Conservation (phyloP, 2,329 filamentous ascomycete species). For the Curvularia sp. region DNA sequence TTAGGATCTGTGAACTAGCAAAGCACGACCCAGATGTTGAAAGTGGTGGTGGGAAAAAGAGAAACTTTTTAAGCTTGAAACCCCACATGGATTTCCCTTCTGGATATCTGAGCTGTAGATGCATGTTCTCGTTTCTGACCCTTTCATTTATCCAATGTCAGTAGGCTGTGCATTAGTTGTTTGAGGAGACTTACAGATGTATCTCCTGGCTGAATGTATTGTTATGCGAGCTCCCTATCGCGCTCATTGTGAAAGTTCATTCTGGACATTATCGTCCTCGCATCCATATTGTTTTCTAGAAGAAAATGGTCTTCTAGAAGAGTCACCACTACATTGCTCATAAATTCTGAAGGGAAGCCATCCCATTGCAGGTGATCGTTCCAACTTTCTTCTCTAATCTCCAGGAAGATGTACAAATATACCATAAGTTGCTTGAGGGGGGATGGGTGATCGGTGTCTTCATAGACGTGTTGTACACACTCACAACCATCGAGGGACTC, state of each 20-base stretch:
- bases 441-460: no score
- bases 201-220: no score
- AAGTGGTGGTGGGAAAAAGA: not conserved
- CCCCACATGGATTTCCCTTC: not conserved
- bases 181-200: no score
- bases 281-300: no score
- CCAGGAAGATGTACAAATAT: not conserved
- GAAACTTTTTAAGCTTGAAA: not conserved
- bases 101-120: not conserved
- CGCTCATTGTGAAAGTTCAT: no score
- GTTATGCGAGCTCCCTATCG: no score
- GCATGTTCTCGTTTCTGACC: not conserved
- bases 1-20: not conserved
- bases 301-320: not conserved
- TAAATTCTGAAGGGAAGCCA: not conserved
- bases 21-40: not conserved
- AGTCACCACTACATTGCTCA: not conserved
- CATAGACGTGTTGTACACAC: no score
- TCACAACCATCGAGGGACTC: not conserved
- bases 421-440: not conserved
- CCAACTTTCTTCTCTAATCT: not conserved
- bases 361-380: not conserved
- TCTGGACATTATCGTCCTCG: no score
- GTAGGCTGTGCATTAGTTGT: no score
- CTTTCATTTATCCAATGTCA: no score